Conservation (phyloP, 1,284 basidiomycete genomes). For the Erythrobasidium hasegawianum region DNA sequence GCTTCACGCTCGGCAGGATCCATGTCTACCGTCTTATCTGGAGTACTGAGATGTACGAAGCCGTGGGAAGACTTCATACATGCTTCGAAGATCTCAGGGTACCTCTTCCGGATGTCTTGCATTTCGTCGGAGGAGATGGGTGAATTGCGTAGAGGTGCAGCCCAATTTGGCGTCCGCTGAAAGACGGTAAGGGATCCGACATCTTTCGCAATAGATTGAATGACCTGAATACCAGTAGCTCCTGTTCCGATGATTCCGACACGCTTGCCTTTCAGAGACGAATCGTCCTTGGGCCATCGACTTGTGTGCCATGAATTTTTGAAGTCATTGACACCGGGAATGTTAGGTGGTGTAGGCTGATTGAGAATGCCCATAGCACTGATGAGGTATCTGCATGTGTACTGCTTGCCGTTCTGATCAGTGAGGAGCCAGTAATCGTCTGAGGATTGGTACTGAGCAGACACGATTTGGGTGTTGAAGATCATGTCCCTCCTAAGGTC, state of each 20-base stretch:
- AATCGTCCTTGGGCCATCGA: background rate
- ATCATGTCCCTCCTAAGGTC: background rate
- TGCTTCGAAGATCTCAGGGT: slow-evolving; percentile 30
- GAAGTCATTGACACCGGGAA: background rate
- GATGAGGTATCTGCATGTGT: background rate
- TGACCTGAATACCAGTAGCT: background rate
- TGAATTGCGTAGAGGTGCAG: slow-evolving; percentile 41
- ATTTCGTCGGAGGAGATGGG: slow-evolving; percentile 39
- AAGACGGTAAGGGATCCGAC: slow-evolving; percentile 42
- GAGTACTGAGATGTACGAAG: background rate
- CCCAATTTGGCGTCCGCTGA: slow-evolving; percentile 43
- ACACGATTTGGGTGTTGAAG: background rate
- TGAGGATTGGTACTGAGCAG: background rate
- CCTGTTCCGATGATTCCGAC: background rate
- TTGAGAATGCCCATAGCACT: slow-evolving; percentile 4
- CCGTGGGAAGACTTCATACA: background rate
- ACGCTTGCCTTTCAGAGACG: background rate
- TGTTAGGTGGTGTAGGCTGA: slow-evolving; percentile 4
- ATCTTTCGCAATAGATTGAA: slow-evolving; percentile 3
- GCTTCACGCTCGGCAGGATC: slow-evolving; percentile 40
- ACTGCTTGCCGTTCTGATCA: slow-evolving; percentile 1
- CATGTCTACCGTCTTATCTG: slow-evolving; percentile 19
- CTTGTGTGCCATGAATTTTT: background rate
- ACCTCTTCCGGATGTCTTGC: slow-evolving; percentile 41
- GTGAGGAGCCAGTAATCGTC: background rate